Evolutionary conservation across 768 basidiomycete species (phyloP), one percentile per base, ranked within the genome.

Genomic region (Lyophyllum shimeji): DNA sequence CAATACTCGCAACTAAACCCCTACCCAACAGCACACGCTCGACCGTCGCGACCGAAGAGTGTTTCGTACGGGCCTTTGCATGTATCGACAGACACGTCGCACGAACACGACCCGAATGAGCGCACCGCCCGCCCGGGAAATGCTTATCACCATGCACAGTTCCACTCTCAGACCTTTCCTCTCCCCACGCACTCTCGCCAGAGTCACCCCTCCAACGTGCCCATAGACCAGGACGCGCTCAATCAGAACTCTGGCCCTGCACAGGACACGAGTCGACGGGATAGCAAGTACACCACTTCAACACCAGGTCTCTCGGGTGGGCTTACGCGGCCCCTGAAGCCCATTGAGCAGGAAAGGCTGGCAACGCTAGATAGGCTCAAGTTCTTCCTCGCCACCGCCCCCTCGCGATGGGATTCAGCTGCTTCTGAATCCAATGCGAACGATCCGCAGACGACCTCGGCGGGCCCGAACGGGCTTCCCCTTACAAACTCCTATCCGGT

Each of bases 331-430:
- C 78, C 85, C 0, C 78, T 92, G 46, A 83, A 79, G 6, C 66
- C 79, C 1, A 73, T 80, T 48, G 90, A 93, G 68, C 83, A 85
- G 54, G 87, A 89, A 20, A 78, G 82, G 23, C 75, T 93, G 40
- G 82, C 82, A n/a, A 80, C 88, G 60, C 81, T 95, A 20, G 90
- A 95, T 63, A 72, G 84, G 20, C 88, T 95, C 71, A 94, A 94
- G 73, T 89, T 86, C 74, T 95, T 95, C 73, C 84, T 95, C 44
- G 89, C 90, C 15, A 92, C 90, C 11, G 93, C 89, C 7, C 94
- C 87, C 2, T 86, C 82, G 25, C 81, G 83, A 46, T 93, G 90
- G 91, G 81, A 82, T 62, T 62, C 71, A 0, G 58, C 29, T 29
- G 29, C 69, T n/a, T 42, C 33, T 6, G 34, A 9, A 12, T 29